Base-by-base conservation (phyloP, 257 asterid genomes). In the Ballota nigra region DNA sequence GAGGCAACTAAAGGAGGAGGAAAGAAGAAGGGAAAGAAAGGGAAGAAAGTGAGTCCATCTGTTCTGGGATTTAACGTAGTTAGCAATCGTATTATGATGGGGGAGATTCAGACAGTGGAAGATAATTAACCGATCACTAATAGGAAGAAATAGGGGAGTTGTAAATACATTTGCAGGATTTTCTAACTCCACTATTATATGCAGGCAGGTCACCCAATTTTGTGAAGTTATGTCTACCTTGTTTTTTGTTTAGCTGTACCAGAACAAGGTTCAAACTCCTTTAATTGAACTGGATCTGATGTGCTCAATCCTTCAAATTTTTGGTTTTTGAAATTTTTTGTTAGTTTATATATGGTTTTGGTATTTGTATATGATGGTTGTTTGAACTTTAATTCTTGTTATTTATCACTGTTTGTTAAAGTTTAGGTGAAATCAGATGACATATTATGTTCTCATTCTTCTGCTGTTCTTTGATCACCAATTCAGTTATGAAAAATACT, bases 1-100 rank as follows among this genome's bases (percentile, higher is more conserved):
- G 89, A 75, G 61, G 63, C 84, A 8, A n/a, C 75, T 38, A 38
- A 38, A 4, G 86, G 81, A 61, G 90, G 86, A 11, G 95, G 96
- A 16, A 91, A 88, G 77, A 94, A 87, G 84, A 87, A 83, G 77
- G 91, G 83, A 1, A 93, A 85, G 69, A 91, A 86, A 68, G 98
- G 98, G 71, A 95, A 95, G 91, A 92, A 91, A 79, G 87, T 91
- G 22, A 89, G 87, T 70, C 83, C 96, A 24, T 83, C 95, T 4
- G 92, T 91, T 47, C 69, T 95, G 84, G 99, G 99, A 76, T 92
- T 95, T 70, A 95, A 87, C 26, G 98, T 92, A 53, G 96, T 94
- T 64, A 91, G 98, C 84, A 94, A 88, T 81, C 85, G 98, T 75
- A 94, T 94, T 70, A 92, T 95, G 99, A 95, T 83, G 98, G 99